Base-by-base conservation (phyloP, 2,329 filamentous ascomycete species). In the Trichoderma atroviride region DNA sequence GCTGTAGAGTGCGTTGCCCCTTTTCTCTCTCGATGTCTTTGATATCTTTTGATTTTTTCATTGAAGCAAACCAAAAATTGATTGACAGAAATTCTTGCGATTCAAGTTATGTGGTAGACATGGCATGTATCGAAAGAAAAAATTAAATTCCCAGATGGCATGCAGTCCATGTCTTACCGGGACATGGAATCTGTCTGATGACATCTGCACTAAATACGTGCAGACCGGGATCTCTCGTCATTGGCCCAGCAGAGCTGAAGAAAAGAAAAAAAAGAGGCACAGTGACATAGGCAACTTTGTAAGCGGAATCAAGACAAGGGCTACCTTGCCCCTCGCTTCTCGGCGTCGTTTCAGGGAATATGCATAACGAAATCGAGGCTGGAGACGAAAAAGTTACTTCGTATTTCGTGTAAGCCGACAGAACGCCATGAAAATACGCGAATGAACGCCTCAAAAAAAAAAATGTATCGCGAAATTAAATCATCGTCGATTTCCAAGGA, bases 331-430 rank as follows among this genome's bases (percentile, higher is more conserved):
- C 29, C 27, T 29, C 52, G 22, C 52, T 31, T 29, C 52, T 43
- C 43, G 33, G 43, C 31, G 11, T 24, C 3, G 24, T 62, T 62
- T 62, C 59, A 62, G 59, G 43, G 59, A 50, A 62, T 62, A 33
- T 62, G 59, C 59, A 62, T 62, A 62, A 62, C 59, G 24, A n/a
- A 14, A 24, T 37, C 7, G 56, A 59, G 43, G 27, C 29, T 31
- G 29, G 29, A 24, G 22, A 16, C 40, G 4, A 29, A 27, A 27
- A 55, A 24, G 27, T 19, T 55, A 55, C 52, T 29, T 50, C 24
- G 52, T 55, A 55, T 55, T 55, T 6, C 7, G 9, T 6, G 47
- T 50, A 50, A 50, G 47, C 47, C 40, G 47, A 24, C 47, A 24
- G 19, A 50, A 24, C 47, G 22, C 47, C 19, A 24, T 43, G 16